phyloP scores from a whole-genome alignment of 192 early-diverging fungal genomes.

The Coemansia sp. region DNA sequence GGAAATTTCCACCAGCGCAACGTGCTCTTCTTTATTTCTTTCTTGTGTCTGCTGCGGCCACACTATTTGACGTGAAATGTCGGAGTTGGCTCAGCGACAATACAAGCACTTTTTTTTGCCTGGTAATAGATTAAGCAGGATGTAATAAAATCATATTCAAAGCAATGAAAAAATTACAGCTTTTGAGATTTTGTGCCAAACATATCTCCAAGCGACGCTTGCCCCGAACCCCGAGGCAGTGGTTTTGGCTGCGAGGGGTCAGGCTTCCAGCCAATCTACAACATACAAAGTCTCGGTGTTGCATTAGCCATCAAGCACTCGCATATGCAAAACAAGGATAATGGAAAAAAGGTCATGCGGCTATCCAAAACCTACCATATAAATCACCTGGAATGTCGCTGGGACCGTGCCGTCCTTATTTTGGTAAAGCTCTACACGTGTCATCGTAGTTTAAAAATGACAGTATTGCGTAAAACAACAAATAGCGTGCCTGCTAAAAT shows the following conservation, averaged over 20 bases:
- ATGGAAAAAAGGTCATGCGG: neutral
- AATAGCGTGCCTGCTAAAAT: neutral
- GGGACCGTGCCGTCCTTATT: conserved; percentile 85
- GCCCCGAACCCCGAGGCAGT: conserved; percentile 73
- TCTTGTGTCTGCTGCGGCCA: too few relatives aligned
- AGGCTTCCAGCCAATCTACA: conserved; percentile 92
- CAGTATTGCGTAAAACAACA: too few relatives aligned
- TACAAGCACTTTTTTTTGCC: too few relatives aligned
- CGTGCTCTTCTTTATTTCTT: too few relatives aligned
- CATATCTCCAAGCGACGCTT: conserved; percentile 74
- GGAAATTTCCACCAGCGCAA: too few relatives aligned
- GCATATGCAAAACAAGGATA: too few relatives aligned
- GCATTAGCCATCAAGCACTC: too few relatives aligned
- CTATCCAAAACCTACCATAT: conserved; percentile 16
- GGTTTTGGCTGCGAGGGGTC: conserved; percentile 81
- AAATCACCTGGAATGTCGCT: conserved; percentile 85
- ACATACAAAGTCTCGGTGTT: neutral
- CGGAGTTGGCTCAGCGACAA: too few relatives aligned
- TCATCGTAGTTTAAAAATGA: neutral
- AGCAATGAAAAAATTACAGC: conserved; percentile 12
- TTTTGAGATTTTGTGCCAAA: conserved; percentile 39
- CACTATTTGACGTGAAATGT: too few relatives aligned
- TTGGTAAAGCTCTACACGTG: conserved; percentile 68
- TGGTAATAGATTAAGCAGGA: too few relatives aligned
- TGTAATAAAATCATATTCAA: too few relatives aligned